Evolutionary conservation across 306 rosid genomes (phyloP).

Genomic region (Prunus mume): DNA sequence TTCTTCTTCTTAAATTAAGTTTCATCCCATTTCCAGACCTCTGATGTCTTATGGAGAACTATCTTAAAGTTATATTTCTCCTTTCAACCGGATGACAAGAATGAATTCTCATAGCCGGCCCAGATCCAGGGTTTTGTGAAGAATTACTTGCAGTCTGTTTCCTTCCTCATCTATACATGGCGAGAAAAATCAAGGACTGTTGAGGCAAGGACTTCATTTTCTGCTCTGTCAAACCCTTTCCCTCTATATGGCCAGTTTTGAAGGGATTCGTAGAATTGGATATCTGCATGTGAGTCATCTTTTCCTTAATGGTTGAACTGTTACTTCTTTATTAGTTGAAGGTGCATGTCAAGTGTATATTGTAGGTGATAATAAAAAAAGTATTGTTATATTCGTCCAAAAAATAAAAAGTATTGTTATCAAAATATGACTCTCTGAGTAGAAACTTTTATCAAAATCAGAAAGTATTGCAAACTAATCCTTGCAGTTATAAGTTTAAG

Average conservation of each 20-base stretch:
- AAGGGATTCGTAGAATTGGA: not conserved
- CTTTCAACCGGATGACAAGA: slow-evolving; percentile 78
- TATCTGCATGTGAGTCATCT: not conserved
- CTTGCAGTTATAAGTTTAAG: not conserved
- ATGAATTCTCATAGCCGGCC: slow-evolving; percentile 83
- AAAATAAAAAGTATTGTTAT: not conserved
- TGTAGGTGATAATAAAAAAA: not conserved
- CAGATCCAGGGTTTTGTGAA: slow-evolving; percentile 86
- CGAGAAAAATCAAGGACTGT: slow-evolving; percentile 86
- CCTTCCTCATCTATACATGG: slow-evolving; percentile 95
- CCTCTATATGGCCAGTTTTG: not conserved
- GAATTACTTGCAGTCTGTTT: slow-evolving; percentile 94
- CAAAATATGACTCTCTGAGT: not conserved
- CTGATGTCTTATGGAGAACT: not conserved
- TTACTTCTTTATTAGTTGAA: not conserved
- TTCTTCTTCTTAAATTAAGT: too few species aligned
- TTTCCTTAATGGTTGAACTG: not conserved
- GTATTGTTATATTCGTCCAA: not conserved
- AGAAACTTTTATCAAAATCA: not conserved
- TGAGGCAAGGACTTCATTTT: slow-evolving; percentile 51
- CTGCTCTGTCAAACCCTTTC: not conserved
- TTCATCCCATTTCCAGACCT: too few species aligned
- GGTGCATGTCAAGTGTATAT: not conserved
- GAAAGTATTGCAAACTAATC: not conserved
- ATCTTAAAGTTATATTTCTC: not conserved